Conservation (phyloP, 2,329 filamentous ascomycete species). For the Ustulina deusta region DNA sequence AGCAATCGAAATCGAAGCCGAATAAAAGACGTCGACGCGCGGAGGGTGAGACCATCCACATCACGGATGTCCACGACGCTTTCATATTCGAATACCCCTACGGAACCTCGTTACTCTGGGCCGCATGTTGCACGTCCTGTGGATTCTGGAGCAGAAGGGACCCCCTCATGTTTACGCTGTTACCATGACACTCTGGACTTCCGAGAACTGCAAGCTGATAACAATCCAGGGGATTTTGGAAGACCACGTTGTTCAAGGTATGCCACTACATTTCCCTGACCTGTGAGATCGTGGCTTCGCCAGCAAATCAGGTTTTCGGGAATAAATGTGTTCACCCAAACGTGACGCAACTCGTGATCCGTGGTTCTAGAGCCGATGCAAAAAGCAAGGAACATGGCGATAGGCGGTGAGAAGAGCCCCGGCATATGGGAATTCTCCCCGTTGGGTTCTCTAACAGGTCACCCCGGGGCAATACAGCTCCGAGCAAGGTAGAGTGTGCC, state of each 20-base stretch:
- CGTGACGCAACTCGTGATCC: too few species aligned
- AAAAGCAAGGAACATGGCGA: neutral
- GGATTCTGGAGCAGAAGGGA: too few species aligned
- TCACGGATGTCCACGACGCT: neutral
- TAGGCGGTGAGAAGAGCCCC: neutral
- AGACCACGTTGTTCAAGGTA: too few species aligned
- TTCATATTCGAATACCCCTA: conserved; percentile 24
- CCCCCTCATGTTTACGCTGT: too few species aligned
- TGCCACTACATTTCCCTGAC: too few species aligned
- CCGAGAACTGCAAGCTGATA: too few species aligned
- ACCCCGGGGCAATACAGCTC: neutral
- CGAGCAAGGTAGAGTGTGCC: neutral
- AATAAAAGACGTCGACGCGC: neutral
- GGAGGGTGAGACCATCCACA: neutral
- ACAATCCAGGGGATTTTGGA: too few species aligned
- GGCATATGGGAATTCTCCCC: neutral
- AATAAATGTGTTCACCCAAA: too few species aligned
- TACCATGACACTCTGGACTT: too few species aligned
- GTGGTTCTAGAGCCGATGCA: too few species aligned
- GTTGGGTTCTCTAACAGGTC: neutral
- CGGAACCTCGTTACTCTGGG: conserved; percentile 7
- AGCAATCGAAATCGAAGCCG: neutral
- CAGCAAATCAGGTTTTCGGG: too few species aligned
- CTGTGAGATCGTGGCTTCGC: too few species aligned
- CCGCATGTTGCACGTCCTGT: neutral